Evolutionary conservation across 2,329 filamentous ascomycete species (phyloP).

Genomic region (Colletotrichum horii): DNA sequence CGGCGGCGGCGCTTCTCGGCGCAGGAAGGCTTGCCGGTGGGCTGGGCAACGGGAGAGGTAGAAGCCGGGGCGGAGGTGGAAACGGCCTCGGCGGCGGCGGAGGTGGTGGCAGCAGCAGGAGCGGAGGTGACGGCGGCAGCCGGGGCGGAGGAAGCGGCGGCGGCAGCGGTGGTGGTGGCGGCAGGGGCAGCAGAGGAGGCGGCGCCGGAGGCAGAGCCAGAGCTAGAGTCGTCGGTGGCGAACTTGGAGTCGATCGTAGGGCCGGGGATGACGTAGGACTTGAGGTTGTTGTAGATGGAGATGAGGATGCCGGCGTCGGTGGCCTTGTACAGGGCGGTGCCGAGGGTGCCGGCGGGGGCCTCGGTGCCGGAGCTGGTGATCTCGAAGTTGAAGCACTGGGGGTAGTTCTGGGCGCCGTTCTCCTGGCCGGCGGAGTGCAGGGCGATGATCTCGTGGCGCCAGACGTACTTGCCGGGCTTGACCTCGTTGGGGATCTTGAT

Average conservation of each 20-base stretch:
- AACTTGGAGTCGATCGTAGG: slow-evolving; percentile 22
- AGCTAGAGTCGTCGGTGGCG: slow-evolving; percentile 24
- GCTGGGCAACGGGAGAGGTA: background rate
- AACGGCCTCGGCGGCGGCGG: background rate
- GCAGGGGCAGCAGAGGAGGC: slow-evolving; percentile 18
- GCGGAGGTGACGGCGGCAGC: slow-evolving; percentile 14
- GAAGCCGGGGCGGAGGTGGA: background rate
- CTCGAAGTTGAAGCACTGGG: slow-evolving; percentile 57
- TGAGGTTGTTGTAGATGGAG: slow-evolving; percentile 36
- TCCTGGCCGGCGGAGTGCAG: slow-evolving; percentile 51
- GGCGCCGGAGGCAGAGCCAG: too few relatives aligned
- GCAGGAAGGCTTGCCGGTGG: slow-evolving; percentile 23
- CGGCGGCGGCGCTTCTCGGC: slow-evolving; percentile 21
- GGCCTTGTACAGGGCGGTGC: slow-evolving; percentile 39
- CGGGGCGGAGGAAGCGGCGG: slow-evolving; percentile 24
- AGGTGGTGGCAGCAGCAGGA: slow-evolving; percentile 17
- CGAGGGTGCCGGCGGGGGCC: slow-evolving; percentile 33
- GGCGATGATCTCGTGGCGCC: slow-evolving; percentile 61
- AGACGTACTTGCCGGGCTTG: slow-evolving; percentile 57
- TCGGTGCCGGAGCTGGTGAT: slow-evolving; percentile 44
- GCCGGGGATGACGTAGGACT: slow-evolving; percentile 36
- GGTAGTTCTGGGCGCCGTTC: slow-evolving; percentile 54
- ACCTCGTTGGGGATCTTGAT: slow-evolving; percentile 52
- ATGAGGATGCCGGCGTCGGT: slow-evolving; percentile 39
- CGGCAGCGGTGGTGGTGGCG: slow-evolving; percentile 21